Conservation (phyloP, 345 rosid genomes). For the Ceriops tagal region DNA sequence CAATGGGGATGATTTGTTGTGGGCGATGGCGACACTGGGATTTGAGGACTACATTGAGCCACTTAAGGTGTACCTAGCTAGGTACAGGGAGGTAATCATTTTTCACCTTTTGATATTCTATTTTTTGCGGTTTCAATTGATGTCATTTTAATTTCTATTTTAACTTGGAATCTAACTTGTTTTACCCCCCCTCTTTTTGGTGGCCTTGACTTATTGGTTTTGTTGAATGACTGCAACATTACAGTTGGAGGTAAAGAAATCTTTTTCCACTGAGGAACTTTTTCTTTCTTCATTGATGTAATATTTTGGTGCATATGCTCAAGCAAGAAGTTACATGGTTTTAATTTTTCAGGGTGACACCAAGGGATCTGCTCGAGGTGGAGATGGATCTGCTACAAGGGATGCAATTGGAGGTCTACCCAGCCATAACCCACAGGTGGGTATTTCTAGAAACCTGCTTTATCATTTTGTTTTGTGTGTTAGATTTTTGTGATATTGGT, state of each 20-base stretch:
- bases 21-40: slow-evolving; percentile 81
- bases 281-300: not conserved
- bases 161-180: slow-evolving; percentile 13
- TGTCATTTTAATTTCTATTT: not conserved
- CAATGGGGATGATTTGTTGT: slow-evolving; percentile 71
- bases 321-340: slow-evolving; percentile 6
- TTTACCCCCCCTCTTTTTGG: not conserved
- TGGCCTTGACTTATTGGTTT: not conserved
- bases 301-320: not conserved
- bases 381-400: slow-evolving; percentile 54
- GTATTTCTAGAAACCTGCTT: slow-evolving; percentile 5
- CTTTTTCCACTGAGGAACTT: not conserved
- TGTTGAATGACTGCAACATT: slow-evolving; percentile 22
- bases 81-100: slow-evolving; percentile 51
- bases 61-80: slow-evolving; percentile 52
- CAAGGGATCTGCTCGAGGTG: slow-evolving; percentile 64
- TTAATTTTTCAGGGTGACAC: slow-evolving; percentile 52
- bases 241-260: slow-evolving; percentile 67
- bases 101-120: not conserved
- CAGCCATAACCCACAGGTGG: slow-evolving; percentile 55
- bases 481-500: not conserved
- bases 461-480: not conserved
- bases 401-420: slow-evolving; percentile 47
- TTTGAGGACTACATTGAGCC: slow-evolving; percentile 72
- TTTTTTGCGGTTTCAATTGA: not conserved